Evolutionary conservation across 352 stramenopile genomes (phyloP), one percentile per base, ranked within the genome.

Genomic region (Phytopythium montanum): DNA sequence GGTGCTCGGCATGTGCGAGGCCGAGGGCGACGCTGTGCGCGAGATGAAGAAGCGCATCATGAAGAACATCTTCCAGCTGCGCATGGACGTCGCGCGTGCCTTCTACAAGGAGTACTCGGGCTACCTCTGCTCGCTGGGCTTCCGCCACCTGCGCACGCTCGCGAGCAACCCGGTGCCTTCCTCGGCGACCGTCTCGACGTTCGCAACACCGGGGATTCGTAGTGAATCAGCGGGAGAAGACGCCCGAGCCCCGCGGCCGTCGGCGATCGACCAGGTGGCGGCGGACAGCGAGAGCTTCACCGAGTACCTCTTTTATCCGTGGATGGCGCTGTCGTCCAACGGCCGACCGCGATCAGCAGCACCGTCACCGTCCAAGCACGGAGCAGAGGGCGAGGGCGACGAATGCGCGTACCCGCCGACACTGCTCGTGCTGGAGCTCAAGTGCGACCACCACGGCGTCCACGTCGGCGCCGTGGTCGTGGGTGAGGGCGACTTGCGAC

Each of bases 1-100:
- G 10, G 69, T 94, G 7, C 59, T 84, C 14, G 79, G 75, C 8
- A 92, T 94, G 77, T 81, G 73, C 26, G 81, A 69, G 23, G 73
- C 73, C 33, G 70, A 79, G 55, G 85, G 87, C 4, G 75, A 80
- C 18, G 76, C 81, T 23, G 65, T 92, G 21, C 66, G 68, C 1
- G 69, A 76, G 28, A 83, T 94, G 60, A 88, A 92, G 59, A 67
- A 88, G 44, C 85, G 90, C 54, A 88, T 89, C 46, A 72, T 81
- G 48, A 73, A 79, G 39, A 88, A 90, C 25, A 75, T 92, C 31
- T 78, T 88, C 51, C 69, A 88, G 9, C 55, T 87, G 33, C 72
- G 75, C 12, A 75, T 94, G 60, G 73, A 88, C 53, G 83, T 94
- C 9, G 79, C 78, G 4, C 78, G 84, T 26, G 75, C 75, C 12